Conservation (phyloP, 805 yeast species). For the Ogataea polymorpha region DNA sequence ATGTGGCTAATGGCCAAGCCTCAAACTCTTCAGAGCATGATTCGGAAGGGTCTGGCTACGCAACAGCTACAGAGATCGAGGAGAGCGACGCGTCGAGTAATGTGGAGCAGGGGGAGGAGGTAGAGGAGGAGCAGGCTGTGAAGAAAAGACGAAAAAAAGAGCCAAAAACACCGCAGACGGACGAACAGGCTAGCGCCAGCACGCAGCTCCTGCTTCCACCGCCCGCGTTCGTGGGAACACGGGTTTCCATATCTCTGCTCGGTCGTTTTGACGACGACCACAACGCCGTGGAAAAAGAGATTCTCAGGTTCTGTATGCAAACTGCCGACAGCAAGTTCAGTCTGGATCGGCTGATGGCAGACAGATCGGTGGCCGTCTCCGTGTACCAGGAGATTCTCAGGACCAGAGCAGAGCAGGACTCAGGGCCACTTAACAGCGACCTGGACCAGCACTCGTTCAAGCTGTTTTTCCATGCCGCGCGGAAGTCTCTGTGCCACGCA, state of each 20-base stretch:
- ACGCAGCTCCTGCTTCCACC: not conserved
- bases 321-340: not conserved
- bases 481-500: constrained; percentile 22
- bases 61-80: not conserved
- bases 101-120: no score
- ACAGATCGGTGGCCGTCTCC: not conserved
- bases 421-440: not conserved
- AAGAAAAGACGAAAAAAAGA: no score
- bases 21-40: not conserved
- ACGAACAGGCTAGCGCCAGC: no score
- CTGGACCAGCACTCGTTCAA: constrained; percentile 11
- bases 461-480: constrained; percentile 26
- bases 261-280: not conserved
- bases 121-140: no score
- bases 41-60: not conserved
- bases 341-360: not conserved
- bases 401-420: not conserved
- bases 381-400: not conserved
- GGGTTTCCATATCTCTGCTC: not conserved
- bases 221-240: not conserved
- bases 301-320: not conserved
- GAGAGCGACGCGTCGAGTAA: not conserved
- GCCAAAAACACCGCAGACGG: no score
- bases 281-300: not conserved
- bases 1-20: not conserved